Base-by-base conservation (phyloP, 148 eudicot genomes). In the Amaranthus hypochondriacus region DNA sequence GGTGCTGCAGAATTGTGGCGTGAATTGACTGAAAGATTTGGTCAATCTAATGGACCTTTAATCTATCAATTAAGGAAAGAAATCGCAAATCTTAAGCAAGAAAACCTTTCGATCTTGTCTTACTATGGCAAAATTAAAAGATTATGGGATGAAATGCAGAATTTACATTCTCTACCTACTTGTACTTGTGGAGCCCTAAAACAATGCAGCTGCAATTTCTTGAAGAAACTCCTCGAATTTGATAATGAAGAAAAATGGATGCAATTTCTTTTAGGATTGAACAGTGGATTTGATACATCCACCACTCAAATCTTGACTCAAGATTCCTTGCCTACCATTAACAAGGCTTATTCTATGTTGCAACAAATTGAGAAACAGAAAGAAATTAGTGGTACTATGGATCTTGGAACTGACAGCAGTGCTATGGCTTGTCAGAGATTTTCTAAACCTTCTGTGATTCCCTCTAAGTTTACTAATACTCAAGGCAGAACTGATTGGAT, bases 91-190 rank as follows among this genome's bases (percentile, higher is more conserved):
- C 6, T 56, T 3, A 10, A 14, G 15, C 15, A 57, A n/a, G 61
- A 57, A 1, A 57, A 57, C 18, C 28, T 57, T 3, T 4, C 28
- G 3, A 57, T 57, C 2, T 4, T 57, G 4, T 12, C 61, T 4
- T 57, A 57, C 18, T 57, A n/a, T 57, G 61, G 61, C 4, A 57
- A 57, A 57, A 57, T 15, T 7, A 57, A 74, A 82, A 5, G 82
- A 71, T 83, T 90, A 42, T 87, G 83, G 69, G 87, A 84, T 61
- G 81, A 80, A 4, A 68, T 68, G 55, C 18, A 18, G 18, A 18
- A 18, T 18, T 18, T 18, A 18, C 18, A 18, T 18, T 18, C 18
- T 18, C 18, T 18, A 18, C 18, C 18, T 18, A 18, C 18, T 18
- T 18, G 18, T 18, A 18, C 18, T 18, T 18, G 18, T 68, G 70